These are phyloP conservation scores for Panicum hallii DNA, from an alignment of 202 grass and related monocot genomes.

Conservation along the genomic window DNA sequence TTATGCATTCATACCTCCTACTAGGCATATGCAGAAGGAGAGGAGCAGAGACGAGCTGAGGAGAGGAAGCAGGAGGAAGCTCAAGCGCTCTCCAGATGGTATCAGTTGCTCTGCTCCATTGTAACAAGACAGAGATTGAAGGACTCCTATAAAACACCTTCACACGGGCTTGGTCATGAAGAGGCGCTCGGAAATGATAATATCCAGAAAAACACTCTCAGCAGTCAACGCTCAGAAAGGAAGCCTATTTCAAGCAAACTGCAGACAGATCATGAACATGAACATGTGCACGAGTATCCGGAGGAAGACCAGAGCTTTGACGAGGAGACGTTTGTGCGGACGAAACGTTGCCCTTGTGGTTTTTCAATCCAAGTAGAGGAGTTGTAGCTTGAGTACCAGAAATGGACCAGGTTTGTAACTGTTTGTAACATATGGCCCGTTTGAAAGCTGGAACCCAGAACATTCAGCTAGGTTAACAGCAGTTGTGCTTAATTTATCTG, in stretches of 20 bases:
- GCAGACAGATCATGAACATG: constrained; percentile 53
- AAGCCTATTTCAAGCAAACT: constrained; percentile 9
- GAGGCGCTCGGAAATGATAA: constrained; percentile 17
- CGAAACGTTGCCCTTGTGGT: constrained; percentile 79
- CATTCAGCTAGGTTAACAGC: neutral
- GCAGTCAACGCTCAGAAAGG: neutral
- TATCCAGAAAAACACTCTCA: neutral
- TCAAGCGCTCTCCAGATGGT: constrained; percentile 88
- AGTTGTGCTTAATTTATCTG: neutral
- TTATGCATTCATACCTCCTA: constrained; percentile 28
- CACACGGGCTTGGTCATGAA: constrained; percentile 19
- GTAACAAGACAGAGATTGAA: constrained; percentile 77
- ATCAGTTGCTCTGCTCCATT: constrained; percentile 85
- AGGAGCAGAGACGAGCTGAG: constrained; percentile 61
- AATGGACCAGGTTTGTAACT: neutral
- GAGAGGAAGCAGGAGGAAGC: constrained; percentile 71
- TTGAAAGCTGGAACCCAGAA: neutral
- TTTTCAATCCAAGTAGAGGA: constrained; percentile 93
- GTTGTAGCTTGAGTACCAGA: constrained; percentile 49
- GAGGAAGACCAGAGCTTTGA: constrained; percentile 77
- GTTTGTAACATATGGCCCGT: neutral
- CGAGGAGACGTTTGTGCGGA: constrained; percentile 63
- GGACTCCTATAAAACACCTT: constrained; percentile 61
- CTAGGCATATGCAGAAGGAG: constrained; percentile 81
- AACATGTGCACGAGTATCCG: constrained; percentile 81